Evolutionary conservation across 768 basidiomycete genomes (phyloP).

Genomic region (Mycena vulgaris): DNA sequence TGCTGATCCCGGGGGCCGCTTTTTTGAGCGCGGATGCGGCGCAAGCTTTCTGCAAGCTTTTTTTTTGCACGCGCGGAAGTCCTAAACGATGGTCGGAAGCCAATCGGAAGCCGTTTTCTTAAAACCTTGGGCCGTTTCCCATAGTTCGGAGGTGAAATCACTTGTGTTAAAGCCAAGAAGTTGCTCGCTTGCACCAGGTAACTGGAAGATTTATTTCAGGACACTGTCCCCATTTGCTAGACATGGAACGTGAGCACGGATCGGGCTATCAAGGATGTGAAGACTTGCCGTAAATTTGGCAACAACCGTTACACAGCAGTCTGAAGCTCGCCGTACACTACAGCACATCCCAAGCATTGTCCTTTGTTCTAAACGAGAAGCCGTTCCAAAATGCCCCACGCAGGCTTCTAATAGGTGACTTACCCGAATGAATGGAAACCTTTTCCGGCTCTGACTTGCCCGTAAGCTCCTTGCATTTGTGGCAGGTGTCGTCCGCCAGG

Average conservation of each 20-base stretch:
- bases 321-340: conserved; percentile 4
- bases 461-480: background rate
- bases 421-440: conserved; percentile 17
- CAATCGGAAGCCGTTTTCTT: conserved; percentile 10
- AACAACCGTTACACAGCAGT: conserved; percentile 10
- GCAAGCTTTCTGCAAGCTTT: conserved; percentile 10
- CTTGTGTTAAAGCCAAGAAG: conserved; percentile 14
- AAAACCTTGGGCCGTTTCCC: conserved; percentile 15
- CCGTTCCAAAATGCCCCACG: no score
- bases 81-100: conserved; percentile 29
- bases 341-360: conserved; percentile 2
- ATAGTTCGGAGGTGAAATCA: conserved; percentile 29
- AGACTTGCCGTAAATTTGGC: background rate
- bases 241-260: background rate
- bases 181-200: conserved; percentile 11
- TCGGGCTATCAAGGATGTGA: no score
- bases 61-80: conserved; percentile 5
- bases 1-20: background rate
- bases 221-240: conserved; percentile 12
- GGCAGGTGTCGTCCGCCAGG: background rate
- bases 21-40: background rate
- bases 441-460: conserved; percentile 19
- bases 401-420: no score
- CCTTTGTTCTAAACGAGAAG: background rate
- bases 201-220: background rate